Evolutionary conservation across 1,284 basidiomycete species (phyloP).

Genomic region (Mycosarcoma maydis): DNA sequence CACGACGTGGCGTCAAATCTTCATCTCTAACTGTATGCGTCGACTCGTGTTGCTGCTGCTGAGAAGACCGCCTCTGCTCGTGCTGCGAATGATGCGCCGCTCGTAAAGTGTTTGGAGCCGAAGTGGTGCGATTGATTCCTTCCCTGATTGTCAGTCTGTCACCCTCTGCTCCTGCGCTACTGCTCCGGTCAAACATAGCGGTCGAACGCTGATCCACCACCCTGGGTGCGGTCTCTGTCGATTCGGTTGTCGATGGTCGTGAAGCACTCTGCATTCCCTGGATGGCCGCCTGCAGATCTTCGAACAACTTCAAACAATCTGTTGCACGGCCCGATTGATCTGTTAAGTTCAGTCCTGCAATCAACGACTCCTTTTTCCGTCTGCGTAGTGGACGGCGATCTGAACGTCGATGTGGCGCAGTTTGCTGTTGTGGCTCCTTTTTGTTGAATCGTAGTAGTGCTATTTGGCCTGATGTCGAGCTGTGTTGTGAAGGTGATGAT

Average conservation of each 20-base stretch:
- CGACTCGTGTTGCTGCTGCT: neutral
- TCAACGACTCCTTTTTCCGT: conserved; percentile 40
- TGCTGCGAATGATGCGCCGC: conserved; percentile 1
- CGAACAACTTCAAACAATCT: conserved; percentile 41
- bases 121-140: conserved; percentile 27
- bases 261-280: conserved; percentile 22
- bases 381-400: conserved; percentile 33
- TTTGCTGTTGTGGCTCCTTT: conserved; percentile 7
- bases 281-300: conserved; percentile 42
- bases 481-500: conserved; percentile 8
- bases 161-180: neutral
- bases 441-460: neutral
- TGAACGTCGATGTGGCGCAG: conserved; percentile 9
- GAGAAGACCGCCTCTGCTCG: neutral
- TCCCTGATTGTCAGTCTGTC: conserved; percentile 32
- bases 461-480: neutral
- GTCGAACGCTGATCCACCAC: neutral
- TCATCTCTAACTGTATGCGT: no score
- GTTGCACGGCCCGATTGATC: conserved; percentile 16
- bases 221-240: neutral
- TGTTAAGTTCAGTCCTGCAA: conserved; percentile 34
- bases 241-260: conserved; percentile 7
- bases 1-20: conserved; percentile 7
- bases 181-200: conserved; percentile 10
- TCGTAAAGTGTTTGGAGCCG: conserved; percentile 23